phyloP scores from a whole-genome alignment of 257 asterid species.

The Jaltomata sinuosa region DNA sequence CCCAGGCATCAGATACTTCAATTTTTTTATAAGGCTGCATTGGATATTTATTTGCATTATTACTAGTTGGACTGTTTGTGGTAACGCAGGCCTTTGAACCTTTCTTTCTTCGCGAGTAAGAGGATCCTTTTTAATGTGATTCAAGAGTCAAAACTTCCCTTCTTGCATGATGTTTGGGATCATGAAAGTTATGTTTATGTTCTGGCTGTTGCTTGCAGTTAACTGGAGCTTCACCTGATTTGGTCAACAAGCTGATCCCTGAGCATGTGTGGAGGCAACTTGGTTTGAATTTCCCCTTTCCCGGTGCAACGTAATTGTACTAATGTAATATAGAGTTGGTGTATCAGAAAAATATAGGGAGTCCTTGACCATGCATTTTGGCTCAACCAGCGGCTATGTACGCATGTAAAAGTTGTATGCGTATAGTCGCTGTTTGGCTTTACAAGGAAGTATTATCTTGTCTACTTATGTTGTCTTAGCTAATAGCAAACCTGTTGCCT shows the following conservation, averaged over 20 bases:
- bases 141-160: neutral
- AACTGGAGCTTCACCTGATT: slow-evolving; percentile 69
- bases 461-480: slow-evolving; percentile 23
- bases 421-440: slow-evolving; percentile 24
- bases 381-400: slow-evolving; percentile 19
- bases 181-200: neutral
- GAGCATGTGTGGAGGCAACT: slow-evolving; percentile 35
- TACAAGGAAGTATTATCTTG: slow-evolving; percentile 15
- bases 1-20: neutral
- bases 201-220: slow-evolving; percentile 30
- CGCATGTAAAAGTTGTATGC: slow-evolving; percentile 25
- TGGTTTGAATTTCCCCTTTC: slow-evolving; percentile 13
- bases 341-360: neutral
- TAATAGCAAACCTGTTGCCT: slow-evolving; percentile 11
- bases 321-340: neutral
- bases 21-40: neutral
- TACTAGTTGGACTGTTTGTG: neutral
- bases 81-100: neutral
- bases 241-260: slow-evolving; percentile 43
- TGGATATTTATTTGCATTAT: neutral
- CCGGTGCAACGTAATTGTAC: slow-evolving; percentile 10
- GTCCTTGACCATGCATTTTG: slow-evolving; percentile 9
- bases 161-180: neutral
- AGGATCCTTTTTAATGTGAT: neutral
- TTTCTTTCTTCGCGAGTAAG: neutral